Percentiles rank a stretch among this genome's conserved stretches.
phyloP scores from a whole-genome alignment of 176 grass and related monocot genomes.

The Cenchrus purpureus region DNA sequence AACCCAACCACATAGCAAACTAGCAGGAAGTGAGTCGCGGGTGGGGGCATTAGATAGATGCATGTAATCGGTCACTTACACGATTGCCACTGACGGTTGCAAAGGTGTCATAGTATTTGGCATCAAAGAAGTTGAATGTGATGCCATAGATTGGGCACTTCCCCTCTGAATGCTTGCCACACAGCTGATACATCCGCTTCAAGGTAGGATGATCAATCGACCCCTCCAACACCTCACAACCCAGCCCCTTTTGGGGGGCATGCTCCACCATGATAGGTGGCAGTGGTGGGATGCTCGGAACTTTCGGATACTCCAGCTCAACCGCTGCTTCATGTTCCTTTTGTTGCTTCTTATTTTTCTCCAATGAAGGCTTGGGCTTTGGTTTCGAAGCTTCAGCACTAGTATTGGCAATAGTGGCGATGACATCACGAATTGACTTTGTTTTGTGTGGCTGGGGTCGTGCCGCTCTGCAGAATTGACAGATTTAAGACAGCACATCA shows the following conservation, averaged over 20 bases:
- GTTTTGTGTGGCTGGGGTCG: background rate
- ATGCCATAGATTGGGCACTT: constrained; percentile 88
- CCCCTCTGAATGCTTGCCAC: constrained; percentile 76
- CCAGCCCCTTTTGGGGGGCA: constrained; percentile 49
- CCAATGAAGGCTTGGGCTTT: background rate
- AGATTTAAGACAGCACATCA: background rate
- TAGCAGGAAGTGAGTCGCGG: background rate
- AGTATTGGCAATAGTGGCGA: background rate
- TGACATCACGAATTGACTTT: background rate
- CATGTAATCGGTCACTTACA: constrained; percentile 23
- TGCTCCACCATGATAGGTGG: constrained; percentile 41
- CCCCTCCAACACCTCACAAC: constrained; percentile 70
- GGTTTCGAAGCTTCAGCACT: background rate
- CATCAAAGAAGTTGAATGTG: constrained; percentile 94
- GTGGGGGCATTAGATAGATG: too few species aligned
- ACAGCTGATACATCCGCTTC: constrained; percentile 72
- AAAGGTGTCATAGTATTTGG: constrained; percentile 85
- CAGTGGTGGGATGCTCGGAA: background rate
- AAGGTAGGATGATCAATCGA: constrained; percentile 55
- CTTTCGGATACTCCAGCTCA: background rate
- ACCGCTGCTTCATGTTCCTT: background rate
- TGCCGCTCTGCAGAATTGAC: background rate
- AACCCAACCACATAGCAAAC: background rate
- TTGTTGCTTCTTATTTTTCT: background rate
- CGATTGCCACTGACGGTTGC: constrained; percentile 81